These are phyloP conservation scores for Capillidium heterosporum DNA, from an alignment of 371 early-diverging fungal genomes.

Conservation along the genomic window DNA sequence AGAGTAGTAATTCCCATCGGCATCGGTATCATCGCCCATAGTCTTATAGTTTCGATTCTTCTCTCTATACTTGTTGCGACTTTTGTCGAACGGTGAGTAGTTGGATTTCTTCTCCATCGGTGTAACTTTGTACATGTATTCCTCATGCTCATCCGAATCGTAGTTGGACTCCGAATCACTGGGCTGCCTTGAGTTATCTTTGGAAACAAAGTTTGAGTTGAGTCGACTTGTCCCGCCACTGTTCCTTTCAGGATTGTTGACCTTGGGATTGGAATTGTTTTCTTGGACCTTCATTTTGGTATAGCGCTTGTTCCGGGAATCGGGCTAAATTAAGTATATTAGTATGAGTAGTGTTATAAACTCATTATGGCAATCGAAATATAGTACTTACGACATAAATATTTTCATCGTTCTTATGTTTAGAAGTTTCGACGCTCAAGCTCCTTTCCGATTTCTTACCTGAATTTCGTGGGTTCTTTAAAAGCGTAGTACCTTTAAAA, in stretches of 20 bases:
- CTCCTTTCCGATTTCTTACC: not conserved
- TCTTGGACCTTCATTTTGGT: not conserved
- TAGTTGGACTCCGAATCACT: not conserved
- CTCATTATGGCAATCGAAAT: too few relatives aligned
- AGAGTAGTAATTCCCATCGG: not conserved
- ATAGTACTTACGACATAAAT: too few relatives aligned
- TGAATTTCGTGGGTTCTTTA: not conserved
- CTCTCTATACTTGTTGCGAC: not conserved
- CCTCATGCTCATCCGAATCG: slow-evolving; percentile 6
- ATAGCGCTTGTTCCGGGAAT: not conserved
- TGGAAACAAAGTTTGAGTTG: not conserved
- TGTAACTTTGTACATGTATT: not conserved
- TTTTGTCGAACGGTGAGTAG: not conserved
- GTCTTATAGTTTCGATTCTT: not conserved
- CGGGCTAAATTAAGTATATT: not conserved
- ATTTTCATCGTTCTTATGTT: not conserved
- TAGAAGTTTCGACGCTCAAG: not conserved
- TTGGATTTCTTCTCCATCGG: not conserved
- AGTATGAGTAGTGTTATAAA: too few relatives aligned
- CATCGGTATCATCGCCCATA: not conserved
- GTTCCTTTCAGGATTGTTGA: not conserved
- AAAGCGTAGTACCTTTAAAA: not conserved
- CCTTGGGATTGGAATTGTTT: not conserved
- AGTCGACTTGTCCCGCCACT: not conserved
- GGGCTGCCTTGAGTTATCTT: not conserved